Evolutionary conservation across 768 basidiomycete genomes (phyloP).

Genomic region (Russula sp.): DNA sequence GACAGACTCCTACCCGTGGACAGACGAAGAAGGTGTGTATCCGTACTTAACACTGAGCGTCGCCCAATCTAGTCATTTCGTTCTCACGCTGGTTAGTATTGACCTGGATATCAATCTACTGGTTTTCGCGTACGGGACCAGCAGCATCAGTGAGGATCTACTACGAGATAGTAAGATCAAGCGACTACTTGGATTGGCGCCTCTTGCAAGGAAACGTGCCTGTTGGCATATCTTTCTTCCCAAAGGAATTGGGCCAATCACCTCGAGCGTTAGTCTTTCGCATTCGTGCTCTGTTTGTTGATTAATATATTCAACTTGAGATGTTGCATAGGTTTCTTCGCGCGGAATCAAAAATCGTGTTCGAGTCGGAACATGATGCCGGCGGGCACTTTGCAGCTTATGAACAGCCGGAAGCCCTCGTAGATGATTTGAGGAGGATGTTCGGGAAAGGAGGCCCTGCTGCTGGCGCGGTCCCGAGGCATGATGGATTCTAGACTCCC

Average conservation of each 20-base stretch:
- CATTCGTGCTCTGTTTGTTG: background rate
- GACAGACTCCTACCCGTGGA: conserved; percentile 53
- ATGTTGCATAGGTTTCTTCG: conserved; percentile 26
- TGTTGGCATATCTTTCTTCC: conserved; percentile 51
- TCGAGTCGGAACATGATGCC: conserved; percentile 45
- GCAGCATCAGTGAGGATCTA: conserved; percentile 37
- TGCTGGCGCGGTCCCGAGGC: conserved; percentile 45
- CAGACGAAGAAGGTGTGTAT: conserved; percentile 50
- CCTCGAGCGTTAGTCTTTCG: conserved; percentile 41
- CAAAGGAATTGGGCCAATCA: conserved; percentile 44
- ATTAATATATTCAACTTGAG: background rate
- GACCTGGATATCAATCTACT: conserved; percentile 41
- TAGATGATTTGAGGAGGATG: conserved; percentile 52
- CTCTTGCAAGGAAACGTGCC: conserved; percentile 39
- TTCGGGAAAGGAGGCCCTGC: conserved; percentile 53
- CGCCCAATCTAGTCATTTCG: background rate
- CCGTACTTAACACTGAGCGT: background rate
- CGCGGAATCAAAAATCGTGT: conserved; percentile 43
- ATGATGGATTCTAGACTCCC: conserved; percentile 5
- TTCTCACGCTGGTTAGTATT: conserved; percentile 33
- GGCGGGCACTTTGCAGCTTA: conserved; percentile 62
- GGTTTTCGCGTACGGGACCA: conserved; percentile 39
- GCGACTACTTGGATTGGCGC: conserved; percentile 6
- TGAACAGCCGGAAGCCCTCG: conserved; percentile 50
- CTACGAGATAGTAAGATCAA: conserved; percentile 32